phyloP scores from a whole-genome alignment of 805 yeast species.

The Debaryomyces tyrocola region DNA sequence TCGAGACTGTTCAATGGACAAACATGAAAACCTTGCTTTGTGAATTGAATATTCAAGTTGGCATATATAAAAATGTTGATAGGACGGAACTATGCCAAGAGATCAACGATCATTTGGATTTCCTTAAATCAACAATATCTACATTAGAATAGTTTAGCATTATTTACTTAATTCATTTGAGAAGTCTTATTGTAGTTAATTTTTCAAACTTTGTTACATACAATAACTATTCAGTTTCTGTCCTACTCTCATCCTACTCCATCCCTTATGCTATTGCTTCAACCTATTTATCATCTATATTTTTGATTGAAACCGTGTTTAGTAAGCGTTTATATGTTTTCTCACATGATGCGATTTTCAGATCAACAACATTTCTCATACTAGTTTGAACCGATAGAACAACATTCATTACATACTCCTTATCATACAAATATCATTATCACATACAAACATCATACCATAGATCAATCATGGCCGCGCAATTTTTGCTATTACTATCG shows the following conservation, averaged over 20 bases:
- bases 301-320: neutral
- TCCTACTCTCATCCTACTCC: no score
- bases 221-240: neutral
- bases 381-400: neutral
- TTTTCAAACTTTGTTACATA: neutral
- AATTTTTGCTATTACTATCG: conserved; percentile 77
- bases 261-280: no score
- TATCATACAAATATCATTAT: neutral
- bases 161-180: neutral
- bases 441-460: neutral
- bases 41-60: conserved; percentile 46
- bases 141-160: conserved; percentile 29
- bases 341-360: neutral
- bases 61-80: conserved; percentile 42
- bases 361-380: neutral
- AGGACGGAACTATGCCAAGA: conserved; percentile 49
- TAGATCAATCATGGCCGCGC: conserved; percentile 58
- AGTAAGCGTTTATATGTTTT: neutral
- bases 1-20: conserved; percentile 59
- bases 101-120: conserved; percentile 45
- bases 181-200: neutral
- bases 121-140: conserved; percentile 36
- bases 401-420: neutral
- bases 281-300: no score
- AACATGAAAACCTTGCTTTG: conserved; percentile 57